These are phyloP conservation scores for Eimeria sp. DNA, from an alignment of 169 alveolate genomes.

Conservation along the genomic window DNA sequence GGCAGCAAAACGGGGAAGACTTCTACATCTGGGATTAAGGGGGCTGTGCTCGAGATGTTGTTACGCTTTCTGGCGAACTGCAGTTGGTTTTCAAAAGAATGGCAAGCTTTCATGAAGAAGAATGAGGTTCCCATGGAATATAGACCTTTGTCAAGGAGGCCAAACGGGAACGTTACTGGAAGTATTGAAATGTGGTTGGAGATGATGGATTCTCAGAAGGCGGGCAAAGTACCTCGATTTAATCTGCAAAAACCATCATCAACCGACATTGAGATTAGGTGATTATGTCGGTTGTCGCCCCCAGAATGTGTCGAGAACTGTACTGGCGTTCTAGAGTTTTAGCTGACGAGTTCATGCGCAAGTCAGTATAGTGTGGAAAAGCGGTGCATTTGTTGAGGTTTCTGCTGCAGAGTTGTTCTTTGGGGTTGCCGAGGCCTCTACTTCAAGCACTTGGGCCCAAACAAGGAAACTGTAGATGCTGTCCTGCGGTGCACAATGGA, in stretches of 20 bases:
- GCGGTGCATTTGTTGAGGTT: conserved; percentile 1
- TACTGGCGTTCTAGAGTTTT: neutral
- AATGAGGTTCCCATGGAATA: conserved; percentile 93
- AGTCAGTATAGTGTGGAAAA: neutral
- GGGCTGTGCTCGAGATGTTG: neutral
- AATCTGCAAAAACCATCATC: conserved; percentile 90
- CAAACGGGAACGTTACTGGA: conserved; percentile 85
- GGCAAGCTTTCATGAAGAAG: conserved; percentile 94
- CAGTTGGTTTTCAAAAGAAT: conserved; percentile 94
- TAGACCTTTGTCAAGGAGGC: conserved; percentile 87
- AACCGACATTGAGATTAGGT: conserved; percentile 91
- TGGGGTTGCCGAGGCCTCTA: conserved; percentile 86
- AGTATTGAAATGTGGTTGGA: conserved; percentile 92
- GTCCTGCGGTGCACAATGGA: conserved; percentile 90
- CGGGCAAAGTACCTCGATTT: conserved; percentile 89
- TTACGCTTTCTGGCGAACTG: neutral
- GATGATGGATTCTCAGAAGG: conserved; percentile 89
- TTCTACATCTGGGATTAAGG: neutral
- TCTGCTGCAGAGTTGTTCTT: conserved; percentile 84
- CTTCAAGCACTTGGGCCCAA: conserved; percentile 76
- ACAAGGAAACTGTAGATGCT: conserved; percentile 88
- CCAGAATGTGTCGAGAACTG: neutral
- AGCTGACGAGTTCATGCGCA: neutral
- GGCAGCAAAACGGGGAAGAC: neutral
- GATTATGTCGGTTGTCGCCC: neutral